Percentiles rank a stretch among this genome's conserved stretches.
Conservation (phyloP, 1,284 basidiomycete genomes). For the Cystobasidium sp. region DNA sequence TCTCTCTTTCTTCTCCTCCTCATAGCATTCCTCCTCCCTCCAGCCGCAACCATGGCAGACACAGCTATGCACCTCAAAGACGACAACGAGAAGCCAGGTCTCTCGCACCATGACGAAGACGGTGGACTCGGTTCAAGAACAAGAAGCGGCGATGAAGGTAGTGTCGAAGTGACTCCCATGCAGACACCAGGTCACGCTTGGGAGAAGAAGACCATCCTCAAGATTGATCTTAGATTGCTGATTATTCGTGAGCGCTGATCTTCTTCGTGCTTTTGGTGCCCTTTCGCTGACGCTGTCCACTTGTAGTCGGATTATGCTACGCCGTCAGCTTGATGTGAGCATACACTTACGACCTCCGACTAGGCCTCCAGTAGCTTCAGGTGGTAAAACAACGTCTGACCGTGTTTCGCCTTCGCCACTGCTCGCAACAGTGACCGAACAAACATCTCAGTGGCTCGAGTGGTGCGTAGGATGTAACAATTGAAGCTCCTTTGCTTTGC, state of each 20-base stretch:
- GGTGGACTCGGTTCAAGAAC: neutral
- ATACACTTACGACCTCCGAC: neutral
- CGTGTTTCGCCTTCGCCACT: neutral
- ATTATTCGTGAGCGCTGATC: slow-evolving; percentile 55
- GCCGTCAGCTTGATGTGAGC: slow-evolving; percentile 17
- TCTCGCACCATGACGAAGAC: slow-evolving; percentile 1
- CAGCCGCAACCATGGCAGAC: neutral
- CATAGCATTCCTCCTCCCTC: neutral
- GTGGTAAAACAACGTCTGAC: neutral
- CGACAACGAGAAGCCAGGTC: slow-evolving; percentile 16
- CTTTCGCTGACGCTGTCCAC: slow-evolving; percentile 26
- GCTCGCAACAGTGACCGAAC: slow-evolving; percentile 51
- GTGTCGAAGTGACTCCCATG: neutral
- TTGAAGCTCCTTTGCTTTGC: too few relatives aligned
- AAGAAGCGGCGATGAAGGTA: neutral
- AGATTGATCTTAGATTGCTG: slow-evolving; percentile 56
- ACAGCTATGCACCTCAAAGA: slow-evolving; percentile 12
- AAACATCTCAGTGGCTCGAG: slow-evolving; percentile 55
- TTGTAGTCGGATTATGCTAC: slow-evolving; percentile 21
- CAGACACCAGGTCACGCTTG: slow-evolving; percentile 4
- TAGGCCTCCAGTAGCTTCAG: too few relatives aligned
- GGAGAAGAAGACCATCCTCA: slow-evolving; percentile 48
- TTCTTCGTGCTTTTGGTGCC: slow-evolving; percentile 45
- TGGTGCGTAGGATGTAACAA: slow-evolving; percentile 13
- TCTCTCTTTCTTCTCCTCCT: neutral